Conservation (phyloP, 2,329 filamentous ascomycete genomes). For the Mycosphaerelloides madeirae region DNA sequence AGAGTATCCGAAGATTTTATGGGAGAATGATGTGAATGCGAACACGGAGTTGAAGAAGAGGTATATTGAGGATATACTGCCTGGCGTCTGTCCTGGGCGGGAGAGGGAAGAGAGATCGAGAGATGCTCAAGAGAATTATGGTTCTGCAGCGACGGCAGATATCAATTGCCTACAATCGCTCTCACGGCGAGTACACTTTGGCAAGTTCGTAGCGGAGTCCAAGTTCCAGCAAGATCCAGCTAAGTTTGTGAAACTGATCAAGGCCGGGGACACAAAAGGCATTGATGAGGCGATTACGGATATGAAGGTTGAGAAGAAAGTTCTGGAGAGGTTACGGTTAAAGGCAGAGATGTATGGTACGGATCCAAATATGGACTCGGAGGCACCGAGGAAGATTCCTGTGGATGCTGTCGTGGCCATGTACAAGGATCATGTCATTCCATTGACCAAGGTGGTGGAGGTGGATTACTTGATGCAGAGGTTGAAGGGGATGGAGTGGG, state of each 20-base stretch:
- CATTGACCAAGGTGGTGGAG: constrained; percentile 95
- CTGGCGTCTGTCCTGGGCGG: constrained; percentile 73
- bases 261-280: constrained; percentile 69
- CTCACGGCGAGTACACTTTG: constrained; percentile 89
- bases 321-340: constrained; percentile 75
- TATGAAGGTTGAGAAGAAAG: constrained; percentile 80
- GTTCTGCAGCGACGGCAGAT: constrained; percentile 84
- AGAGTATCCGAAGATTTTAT: constrained; percentile 80
- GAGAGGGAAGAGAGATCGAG: constrained; percentile 68
- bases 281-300: constrained; percentile 92
- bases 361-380: constrained; percentile 65
- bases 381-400: constrained; percentile 69
- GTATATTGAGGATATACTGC: constrained; percentile 79
- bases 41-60: constrained; percentile 81
- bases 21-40: constrained; percentile 84
- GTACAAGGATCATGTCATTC: constrained; percentile 91
- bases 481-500: constrained; percentile 55
- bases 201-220: constrained; percentile 95
- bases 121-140: constrained; percentile 90
- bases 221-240: constrained; percentile 85
- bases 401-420: constrained; percentile 84
- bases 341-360: constrained; percentile 94
- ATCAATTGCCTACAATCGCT: constrained; percentile 85
- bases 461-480: constrained; percentile 98
- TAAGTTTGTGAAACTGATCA: constrained; percentile 76